Evolutionary conservation across 2,329 filamentous ascomycete genomes (phyloP), one percentile per base, ranked within the genome.

Genomic region (Calcarisporium arbuscula): DNA sequence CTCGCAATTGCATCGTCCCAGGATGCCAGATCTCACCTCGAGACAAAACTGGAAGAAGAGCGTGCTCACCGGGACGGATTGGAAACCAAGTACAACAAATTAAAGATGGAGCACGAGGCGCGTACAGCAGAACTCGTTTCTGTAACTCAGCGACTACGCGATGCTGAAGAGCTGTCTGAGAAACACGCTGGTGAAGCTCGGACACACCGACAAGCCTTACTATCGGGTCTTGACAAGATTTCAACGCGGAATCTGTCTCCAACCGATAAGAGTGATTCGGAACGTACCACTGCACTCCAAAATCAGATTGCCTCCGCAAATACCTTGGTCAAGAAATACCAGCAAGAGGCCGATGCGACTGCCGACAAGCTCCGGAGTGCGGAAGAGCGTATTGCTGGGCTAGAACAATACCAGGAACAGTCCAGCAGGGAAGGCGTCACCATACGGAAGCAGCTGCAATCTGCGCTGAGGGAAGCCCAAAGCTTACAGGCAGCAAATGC

Each of bases 391-490:
- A 96, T 98, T 56, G 94, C 92, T 5, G 92, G 92, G 6, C 73
- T 98, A 4, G 92, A 98, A 58, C 86, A 88, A 19, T 96, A 96
- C 57, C 92, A 98, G 61, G 92, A 98, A 55, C 92, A 98, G 61
- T 84, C 89, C 5, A 96, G 89, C 59, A 78, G 92, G 28, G 94
- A 98, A 59, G 88, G 88, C 31, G 79, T 98, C 35, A 78, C 81
- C 22, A 87, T 96, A 45, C 80, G 92, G 35, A 82, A 92, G 54
- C 90, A 96, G 54, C 73, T 98, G 34, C 92, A 96, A 56, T 73
- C 79, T 18, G 80, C 85, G 5, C 70, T 95, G 57, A 82, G 82
- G 45, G 90, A 98, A 38, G 80, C 82, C 11, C 88, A 95, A 56
- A 70, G 75, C n/a, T 68, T 94, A 18, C 84, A 88, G 46, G 77